phyloP scores from a whole-genome alignment of 257 asterid genomes.

The Sherardia arvensis region DNA sequence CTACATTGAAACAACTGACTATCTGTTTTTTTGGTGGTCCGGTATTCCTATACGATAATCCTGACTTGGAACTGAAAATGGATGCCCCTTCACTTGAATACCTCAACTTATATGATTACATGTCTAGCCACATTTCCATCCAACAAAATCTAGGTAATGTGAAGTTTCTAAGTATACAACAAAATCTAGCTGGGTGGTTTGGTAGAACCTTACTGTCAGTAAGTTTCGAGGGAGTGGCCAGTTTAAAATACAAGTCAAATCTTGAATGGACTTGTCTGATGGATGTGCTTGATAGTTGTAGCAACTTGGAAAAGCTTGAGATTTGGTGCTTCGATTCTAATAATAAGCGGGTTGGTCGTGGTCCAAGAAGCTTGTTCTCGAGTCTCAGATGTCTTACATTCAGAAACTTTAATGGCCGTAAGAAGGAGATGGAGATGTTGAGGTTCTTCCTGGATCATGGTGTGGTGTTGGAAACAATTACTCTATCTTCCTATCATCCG shows the following conservation, averaged over 20 bases:
- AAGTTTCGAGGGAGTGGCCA: neutral
- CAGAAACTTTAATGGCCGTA: neutral
- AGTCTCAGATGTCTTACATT: neutral
- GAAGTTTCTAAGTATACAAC: neutral
- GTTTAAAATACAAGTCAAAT: too few relatives aligned
- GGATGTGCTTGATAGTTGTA: neutral
- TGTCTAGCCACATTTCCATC: neutral
- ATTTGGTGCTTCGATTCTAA: neutral
- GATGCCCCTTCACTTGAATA: neutral
- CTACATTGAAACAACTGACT: neutral
- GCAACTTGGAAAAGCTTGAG: neutral
- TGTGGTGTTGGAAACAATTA: neutral
- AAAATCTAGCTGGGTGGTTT: too few relatives aligned
- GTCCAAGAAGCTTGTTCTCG: neutral
- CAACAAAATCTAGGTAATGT: neutral
- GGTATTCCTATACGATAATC: too few relatives aligned
- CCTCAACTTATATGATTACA: neutral
- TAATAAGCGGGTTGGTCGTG: neutral
- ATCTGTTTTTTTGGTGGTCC: too few relatives aligned
- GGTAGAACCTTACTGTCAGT: neutral
- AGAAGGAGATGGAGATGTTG: neutral
- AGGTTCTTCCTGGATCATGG: neutral
- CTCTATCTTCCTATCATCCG: neutral
- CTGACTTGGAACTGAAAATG: neutral
- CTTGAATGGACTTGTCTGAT: neutral